Conservation (phyloP, 2,329 filamentous ascomycete genomes). For the Colletotrichum caudatum region DNA sequence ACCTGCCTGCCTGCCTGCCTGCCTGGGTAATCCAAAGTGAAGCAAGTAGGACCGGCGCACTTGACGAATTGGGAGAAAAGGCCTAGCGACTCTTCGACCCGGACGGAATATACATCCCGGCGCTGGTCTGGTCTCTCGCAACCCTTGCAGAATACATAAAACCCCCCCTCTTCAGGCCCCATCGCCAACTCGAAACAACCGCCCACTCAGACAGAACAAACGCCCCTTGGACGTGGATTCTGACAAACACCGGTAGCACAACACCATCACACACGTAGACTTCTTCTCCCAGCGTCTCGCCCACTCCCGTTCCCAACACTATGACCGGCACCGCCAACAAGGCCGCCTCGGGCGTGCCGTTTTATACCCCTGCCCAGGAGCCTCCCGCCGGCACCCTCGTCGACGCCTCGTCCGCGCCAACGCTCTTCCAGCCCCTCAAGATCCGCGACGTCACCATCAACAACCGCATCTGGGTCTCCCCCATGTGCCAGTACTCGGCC, state of each 20-base stretch:
- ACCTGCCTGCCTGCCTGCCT: too few relatives aligned
- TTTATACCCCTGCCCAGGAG: constrained; percentile 66
- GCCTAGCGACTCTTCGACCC: not conserved
- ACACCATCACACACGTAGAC: not conserved
- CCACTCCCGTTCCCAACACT: not conserved
- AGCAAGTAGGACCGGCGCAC: not conserved
- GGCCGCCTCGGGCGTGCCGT: constrained; percentile 60
- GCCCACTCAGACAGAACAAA: not conserved
- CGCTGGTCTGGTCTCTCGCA: not conserved
- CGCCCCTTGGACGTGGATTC: not conserved
- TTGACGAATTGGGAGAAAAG: constrained; percentile 16
- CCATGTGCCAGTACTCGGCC: constrained; percentile 72
- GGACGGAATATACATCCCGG: constrained; percentile 18
- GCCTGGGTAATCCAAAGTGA: not conserved
- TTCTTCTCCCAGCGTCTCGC: not conserved
- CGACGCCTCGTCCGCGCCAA: constrained; percentile 57
- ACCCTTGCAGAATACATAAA: constrained; percentile 27
- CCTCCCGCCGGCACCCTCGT: constrained; percentile 64
- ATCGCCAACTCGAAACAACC: constrained; percentile 32
- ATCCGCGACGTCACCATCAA: constrained; percentile 65
- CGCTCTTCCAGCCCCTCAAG: constrained; percentile 67
- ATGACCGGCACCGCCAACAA: constrained; percentile 51
- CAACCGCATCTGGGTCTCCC: constrained; percentile 70
- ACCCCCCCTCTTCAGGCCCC: constrained; percentile 3
- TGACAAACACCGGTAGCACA: not conserved